Base-by-base conservation (phyloP, 768 basidiomycete genomes). In the Jaapia argillacea region DNA sequence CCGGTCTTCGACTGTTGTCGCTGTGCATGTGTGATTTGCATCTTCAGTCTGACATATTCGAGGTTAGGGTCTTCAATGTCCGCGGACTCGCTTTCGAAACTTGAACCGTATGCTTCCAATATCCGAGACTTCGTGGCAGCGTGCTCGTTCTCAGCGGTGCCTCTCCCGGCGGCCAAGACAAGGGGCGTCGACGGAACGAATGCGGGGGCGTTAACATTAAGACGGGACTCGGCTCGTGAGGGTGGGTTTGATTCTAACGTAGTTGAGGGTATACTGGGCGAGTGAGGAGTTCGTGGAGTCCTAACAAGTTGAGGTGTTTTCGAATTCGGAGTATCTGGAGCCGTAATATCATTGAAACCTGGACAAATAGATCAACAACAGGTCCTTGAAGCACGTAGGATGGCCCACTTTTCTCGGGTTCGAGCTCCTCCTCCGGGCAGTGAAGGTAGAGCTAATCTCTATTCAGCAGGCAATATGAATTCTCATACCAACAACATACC, bases 41-140 rank as follows among this genome's bases (percentile, higher is more conserved):
- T 53, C 58, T 79, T 84, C 42, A 84, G 58, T 25, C 66, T 69
- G 41, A 76, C 79, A 58, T 85, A 87, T 49, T 74, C 67, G 37
- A 67, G 44, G 47, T 75, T 81, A 10, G 79, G 77, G 51, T 87
- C 58, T 10, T 63, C 42, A 25, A 22, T 47, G 28, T 49, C 42
- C 27, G 25, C n/a, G 21, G 38, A 43, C 49, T 50, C 27, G 35
- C 31, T 14, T 6, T 7, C 23, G 16, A 25, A 37, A 7, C 22
- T 21, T 38, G 37, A 10, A 21, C 37, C 37, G 37, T 38, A 38
- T 23, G 33, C 2, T 10, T 12, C 37, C 7, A 38, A 21, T 10
- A 38, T 38, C 13, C 37, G 37, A 10, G 37, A 12, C 21, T 38
- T 38, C 13, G 21, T 21, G 7, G 21, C 21, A 6, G 10, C 7